Evolutionary conservation across 192 early-diverging fungal species (phyloP).

Genomic region (Coemansia sp.): DNA sequence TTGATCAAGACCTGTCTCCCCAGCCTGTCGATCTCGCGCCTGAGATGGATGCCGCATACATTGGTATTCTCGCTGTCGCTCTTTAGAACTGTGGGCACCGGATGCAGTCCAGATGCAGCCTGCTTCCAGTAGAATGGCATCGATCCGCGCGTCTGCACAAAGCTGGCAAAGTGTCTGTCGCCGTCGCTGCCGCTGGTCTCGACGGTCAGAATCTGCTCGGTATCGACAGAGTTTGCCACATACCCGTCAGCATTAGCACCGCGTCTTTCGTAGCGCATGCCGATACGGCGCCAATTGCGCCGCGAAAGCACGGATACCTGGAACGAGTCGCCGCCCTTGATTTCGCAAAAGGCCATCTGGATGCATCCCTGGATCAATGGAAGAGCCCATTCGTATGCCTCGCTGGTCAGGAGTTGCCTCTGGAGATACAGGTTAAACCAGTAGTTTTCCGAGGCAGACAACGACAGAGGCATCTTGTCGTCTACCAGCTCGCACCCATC

Average conservation of each 20-base stretch:
- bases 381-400: slow-evolving; percentile 28
- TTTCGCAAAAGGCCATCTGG: slow-evolving; percentile 62
- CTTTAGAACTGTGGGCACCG: slow-evolving; percentile 61
- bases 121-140: slow-evolving; percentile 80
- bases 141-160: slow-evolving; percentile 90
- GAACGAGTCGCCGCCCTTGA: slow-evolving; percentile 58
- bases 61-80: slow-evolving; percentile 55
- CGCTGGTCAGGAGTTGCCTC: slow-evolving; percentile 13
- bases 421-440: slow-evolving; percentile 49
- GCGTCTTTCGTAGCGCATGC: slow-evolving; percentile 85
- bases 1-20: slow-evolving; percentile 65
- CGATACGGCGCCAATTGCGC: slow-evolving; percentile 58
- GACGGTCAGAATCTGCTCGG: slow-evolving; percentile 83
- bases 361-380: slow-evolving; percentile 72
- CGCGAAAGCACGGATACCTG: slow-evolving; percentile 70
- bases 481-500: neutral
- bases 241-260: slow-evolving; percentile 84
- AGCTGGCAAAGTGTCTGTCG: slow-evolving; percentile 64
- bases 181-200: slow-evolving; percentile 31
- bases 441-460: slow-evolving; percentile 25
- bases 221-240: slow-evolving; percentile 96
- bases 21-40: slow-evolving; percentile 51
- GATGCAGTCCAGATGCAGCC: slow-evolving; percentile 68
- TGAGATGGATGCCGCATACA: slow-evolving; percentile 61
- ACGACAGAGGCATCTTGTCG: slow-evolving; percentile 9